Conservation (phyloP, 352 stramenopile species). For the Pythium diclinum region DNA sequence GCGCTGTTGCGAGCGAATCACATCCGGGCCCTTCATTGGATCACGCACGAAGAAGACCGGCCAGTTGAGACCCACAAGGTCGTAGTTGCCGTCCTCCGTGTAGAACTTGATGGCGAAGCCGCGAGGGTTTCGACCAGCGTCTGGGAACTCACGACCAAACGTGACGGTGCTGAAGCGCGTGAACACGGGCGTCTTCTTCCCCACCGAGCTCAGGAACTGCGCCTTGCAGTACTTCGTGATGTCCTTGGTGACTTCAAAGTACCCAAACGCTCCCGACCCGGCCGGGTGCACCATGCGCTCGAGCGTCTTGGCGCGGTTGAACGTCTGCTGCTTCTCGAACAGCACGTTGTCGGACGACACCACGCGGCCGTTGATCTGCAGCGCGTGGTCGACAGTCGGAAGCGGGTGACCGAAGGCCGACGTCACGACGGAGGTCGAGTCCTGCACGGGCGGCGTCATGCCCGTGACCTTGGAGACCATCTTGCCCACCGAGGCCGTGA, state of each 20-base stretch:
- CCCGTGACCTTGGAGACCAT: slow-evolving; percentile 29
- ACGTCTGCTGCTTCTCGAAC: slow-evolving; percentile 40
- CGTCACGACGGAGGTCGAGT: slow-evolving; percentile 29
- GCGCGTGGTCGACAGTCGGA: slow-evolving; percentile 29
- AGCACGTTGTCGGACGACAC: slow-evolving; percentile 30
- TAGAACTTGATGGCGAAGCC: slow-evolving; percentile 94
- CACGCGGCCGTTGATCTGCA: slow-evolving; percentile 30
- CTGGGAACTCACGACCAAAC: slow-evolving; percentile 27
- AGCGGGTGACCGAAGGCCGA: slow-evolving; percentile 35
- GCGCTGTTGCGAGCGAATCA: slow-evolving; percentile 93
- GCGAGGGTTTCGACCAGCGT: slow-evolving; percentile 65
- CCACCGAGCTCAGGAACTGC: slow-evolving; percentile 20
- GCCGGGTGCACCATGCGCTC: slow-evolving; percentile 29
- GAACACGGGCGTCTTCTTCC: slow-evolving; percentile 28
- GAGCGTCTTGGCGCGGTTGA: slow-evolving; percentile 38
- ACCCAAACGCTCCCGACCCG: slow-evolving; percentile 25
- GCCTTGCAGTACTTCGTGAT: slow-evolving; percentile 27
- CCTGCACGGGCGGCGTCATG: slow-evolving; percentile 19
- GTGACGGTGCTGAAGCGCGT: slow-evolving; percentile 28
- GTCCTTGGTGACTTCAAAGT: slow-evolving; percentile 30
- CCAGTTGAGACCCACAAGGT: slow-evolving; percentile 93
- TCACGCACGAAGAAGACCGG: slow-evolving; percentile 95
- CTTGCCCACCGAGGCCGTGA: slow-evolving; percentile 20
- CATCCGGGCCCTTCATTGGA: slow-evolving; percentile 89
- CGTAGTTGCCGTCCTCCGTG: slow-evolving; percentile 93